These are phyloP conservation scores for Fusarium sp. DNA, from an alignment of 2,329 filamentous ascomycete genomes.

Conservation along the genomic window DNA sequence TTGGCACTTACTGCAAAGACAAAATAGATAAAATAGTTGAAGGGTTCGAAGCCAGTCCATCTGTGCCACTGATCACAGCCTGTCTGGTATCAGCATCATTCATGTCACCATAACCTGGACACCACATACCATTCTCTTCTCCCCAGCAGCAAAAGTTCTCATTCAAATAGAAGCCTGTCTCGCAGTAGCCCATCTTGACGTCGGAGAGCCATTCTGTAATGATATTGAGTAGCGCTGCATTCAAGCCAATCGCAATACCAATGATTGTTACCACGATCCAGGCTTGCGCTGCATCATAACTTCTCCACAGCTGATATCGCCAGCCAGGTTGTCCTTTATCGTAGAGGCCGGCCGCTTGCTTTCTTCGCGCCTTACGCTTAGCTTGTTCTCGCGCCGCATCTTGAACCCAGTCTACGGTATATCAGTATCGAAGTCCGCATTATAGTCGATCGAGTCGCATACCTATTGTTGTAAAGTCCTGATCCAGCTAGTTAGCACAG, in stretches of 20 bases:
- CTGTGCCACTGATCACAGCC: constrained; percentile 88
- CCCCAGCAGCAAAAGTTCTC: constrained; percentile 99
- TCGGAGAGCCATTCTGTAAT: constrained; percentile 97
- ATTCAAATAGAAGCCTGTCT: constrained; percentile 95
- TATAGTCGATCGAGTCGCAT: constrained; percentile 41
- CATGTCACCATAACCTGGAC: neutral
- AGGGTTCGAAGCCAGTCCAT: constrained; percentile 81
- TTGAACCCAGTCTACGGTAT: constrained; percentile 85
- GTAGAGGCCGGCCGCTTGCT: constrained; percentile 76
- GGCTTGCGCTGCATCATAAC: constrained; percentile 94
- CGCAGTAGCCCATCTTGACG: constrained; percentile 95
- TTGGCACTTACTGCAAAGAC: constrained; percentile 73
- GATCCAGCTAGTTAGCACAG: constrained; percentile 22
- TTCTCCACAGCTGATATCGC: constrained; percentile 82
- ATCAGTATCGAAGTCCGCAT: constrained; percentile 45
- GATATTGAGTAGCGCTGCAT: constrained; percentile 93
- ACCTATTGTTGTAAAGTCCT: constrained; percentile 95
- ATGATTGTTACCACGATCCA: constrained; percentile 98
- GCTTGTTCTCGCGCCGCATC: constrained; percentile 92
- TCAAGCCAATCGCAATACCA: constrained; percentile 89
- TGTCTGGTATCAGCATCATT: constrained; percentile 46
- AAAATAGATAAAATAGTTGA: constrained; percentile 91
- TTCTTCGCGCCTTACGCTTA: constrained; percentile 78
- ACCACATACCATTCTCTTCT: constrained; percentile 75
- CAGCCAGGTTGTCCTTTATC: constrained; percentile 77